phyloP scores from a whole-genome alignment of 108 stramenopile genomes.

The Mediolabrus comicus region DNA sequence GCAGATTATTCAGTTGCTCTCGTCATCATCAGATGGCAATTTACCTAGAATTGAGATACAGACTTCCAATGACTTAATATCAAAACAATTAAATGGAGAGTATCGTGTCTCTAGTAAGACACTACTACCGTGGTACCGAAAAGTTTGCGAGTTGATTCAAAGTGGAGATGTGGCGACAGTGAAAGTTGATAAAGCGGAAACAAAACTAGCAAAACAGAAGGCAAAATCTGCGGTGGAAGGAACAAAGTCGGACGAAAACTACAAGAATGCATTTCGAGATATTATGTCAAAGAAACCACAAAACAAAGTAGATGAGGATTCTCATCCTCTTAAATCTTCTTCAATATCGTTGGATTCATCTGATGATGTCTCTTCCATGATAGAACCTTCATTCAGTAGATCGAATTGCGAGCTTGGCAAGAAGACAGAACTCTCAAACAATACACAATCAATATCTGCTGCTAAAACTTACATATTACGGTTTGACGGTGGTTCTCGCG shows the following conservation, averaged over 20 bases:
- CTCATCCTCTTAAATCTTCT: neutral
- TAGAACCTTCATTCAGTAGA: too few species aligned
- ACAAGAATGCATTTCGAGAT: neutral
- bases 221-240: slow-evolving; percentile 17
- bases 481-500: slow-evolving; percentile 83
- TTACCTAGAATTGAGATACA: slow-evolving; percentile 14
- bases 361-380: neutral
- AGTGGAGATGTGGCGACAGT: neutral
- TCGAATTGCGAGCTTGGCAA: too few species aligned
- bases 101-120: slow-evolving; percentile 7
- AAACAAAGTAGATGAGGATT: neutral
- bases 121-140: slow-evolving; percentile 21
- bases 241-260: slow-evolving; percentile 14
- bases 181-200: slow-evolving; percentile 3
- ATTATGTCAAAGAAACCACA: neutral
- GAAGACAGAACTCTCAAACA: neutral
- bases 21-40: neutral
- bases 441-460: neutral
- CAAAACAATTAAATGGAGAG: slow-evolving; percentile 20
- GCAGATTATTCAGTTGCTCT: neutral
- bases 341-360: neutral
- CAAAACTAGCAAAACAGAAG: slow-evolving; percentile 5
- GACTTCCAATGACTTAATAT: slow-evolving; percentile 20
- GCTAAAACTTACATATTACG: slow-evolving; percentile 52
- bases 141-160: slow-evolving; percentile 3